Base-by-base conservation (phyloP, 352 stramenopile genomes). In the Phytopythium aichiense region DNA sequence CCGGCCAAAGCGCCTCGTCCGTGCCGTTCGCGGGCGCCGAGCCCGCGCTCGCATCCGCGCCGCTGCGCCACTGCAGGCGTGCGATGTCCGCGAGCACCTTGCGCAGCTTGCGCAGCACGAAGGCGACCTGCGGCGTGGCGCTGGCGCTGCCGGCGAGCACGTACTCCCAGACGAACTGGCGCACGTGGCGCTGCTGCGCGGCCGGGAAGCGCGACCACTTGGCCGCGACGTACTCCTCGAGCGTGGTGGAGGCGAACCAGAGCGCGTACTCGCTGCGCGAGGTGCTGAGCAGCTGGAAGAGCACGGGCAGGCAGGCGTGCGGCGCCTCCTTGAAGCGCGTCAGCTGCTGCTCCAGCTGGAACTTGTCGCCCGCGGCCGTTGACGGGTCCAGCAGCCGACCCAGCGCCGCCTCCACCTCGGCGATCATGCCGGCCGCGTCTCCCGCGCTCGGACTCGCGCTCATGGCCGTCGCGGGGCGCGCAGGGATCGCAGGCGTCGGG, bases 61-160 rank as follows among this genome's bases (percentile, higher is more conserved):
- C 53, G 22, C n/a, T 31, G 18, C 48, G 53, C 81, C 83, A 92
- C 46, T 91, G 77, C 31, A 89, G 25, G 11, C 68, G 72, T 45
- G 83, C 83, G 43, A 92, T 85, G 33, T 92, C 83, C 1, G 81
- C 81, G 1, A 92, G 31, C 1, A 91, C 81, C 65, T 92, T 92
- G 42, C 79, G 73, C 15, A 92, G 37, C 63, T 92, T 92, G 46
- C 79, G 77, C 18, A 72, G 63, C 28, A 88, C 83, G 57, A 92
- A 92, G 4, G 79, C 72, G 49, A 69, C 54, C 52, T 85, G 76
- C 6, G 53, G 46, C 49, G 55, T 57, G 61, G 30, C 22, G 20
- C 46, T 60, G 7, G 33, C 22, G 7, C 52, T 58, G 0, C 51
- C 60, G 0, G 74, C 72, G 28, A 76, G 62, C 7, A 90, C 52